Percentiles rank a stretch among this genome's conserved stretches.
These are phyloP conservation scores for Tolypocladium sp. DNA, from an alignment of 2,329 filamentous ascomycete genomes.

Conservation along the genomic window DNA sequence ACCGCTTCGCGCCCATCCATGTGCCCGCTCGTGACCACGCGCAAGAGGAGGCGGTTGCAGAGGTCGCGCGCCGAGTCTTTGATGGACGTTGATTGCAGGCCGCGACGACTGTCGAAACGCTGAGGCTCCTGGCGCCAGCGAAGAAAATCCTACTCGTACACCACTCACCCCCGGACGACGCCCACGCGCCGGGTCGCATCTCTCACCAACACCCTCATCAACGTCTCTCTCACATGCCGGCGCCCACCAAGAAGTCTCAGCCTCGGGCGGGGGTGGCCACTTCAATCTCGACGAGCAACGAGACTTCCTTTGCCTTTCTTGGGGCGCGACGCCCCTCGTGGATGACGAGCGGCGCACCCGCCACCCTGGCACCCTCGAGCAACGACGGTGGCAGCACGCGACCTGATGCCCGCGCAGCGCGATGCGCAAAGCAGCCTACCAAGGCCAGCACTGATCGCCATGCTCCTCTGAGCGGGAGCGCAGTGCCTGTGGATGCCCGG, in stretches of 20 bases:
- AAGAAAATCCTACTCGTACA: not conserved
- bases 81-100: not conserved
- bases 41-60: not conserved
- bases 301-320: constrained; percentile 29
- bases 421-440: not conserved
- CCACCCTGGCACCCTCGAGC: not conserved
- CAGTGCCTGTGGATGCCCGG: not conserved
- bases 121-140: not conserved
- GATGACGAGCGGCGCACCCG: constrained; percentile 10
- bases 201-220: not conserved
- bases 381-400: not conserved
- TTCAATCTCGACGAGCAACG: constrained; percentile 27
- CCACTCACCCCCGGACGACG: not conserved
- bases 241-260: constrained; percentile 8
- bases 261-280: constrained; percentile 10
- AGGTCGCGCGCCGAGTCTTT: not conserved
- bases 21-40: not conserved
- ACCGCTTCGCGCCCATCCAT: not conserved
- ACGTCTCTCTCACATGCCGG: constrained; percentile 14
- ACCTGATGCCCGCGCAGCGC: not conserved
- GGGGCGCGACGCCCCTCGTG: constrained; percentile 22
- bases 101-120: not conserved
- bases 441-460: not conserved
- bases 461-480: not conserved
- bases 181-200: not conserved